Evolutionary conservation across 2,329 filamentous ascomycete species (phyloP), one percentile per base, ranked within the genome.

Genomic region (Alternaria arborescens): DNA sequence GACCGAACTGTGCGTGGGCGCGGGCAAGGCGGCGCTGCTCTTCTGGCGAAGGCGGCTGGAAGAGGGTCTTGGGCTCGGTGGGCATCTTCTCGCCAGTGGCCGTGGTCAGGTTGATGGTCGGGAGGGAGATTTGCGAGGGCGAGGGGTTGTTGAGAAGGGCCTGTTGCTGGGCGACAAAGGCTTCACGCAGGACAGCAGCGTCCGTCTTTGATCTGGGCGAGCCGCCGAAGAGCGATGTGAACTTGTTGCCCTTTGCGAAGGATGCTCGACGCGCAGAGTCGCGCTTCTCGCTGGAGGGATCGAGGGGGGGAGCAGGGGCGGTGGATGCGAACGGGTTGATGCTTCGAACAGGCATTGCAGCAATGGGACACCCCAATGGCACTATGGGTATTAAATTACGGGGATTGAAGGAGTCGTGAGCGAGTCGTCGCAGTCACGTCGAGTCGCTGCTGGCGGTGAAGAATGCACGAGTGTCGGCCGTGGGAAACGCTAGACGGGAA

Each of bases 21-120:
- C 89, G 90, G 60, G 89, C 89, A 78, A 93, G 86, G 64, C 87
- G 87, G 62, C 89, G 89, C 47, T 89, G 86, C 80, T 98, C 94
- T 75, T 91, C 91, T n/a, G 89, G 90, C 8, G 92, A 91, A 58
- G 92, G 91, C 30, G 95, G 93, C 74, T 94, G 88, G 80, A 97
- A 97, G 52, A 98, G 88, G 8, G 89, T 97, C 50, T 89, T 84
- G 70, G 91, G 87, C 71, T 97, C 91, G 78, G 88, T 87, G 71
- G 86, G 89, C 77, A 88, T 87, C 80, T 84, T 95, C 71, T 92
- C 91, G 65, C 88, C 90, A 30, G 89, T 91, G 51, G 92, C 92
- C 42, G 93, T 93, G 12, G 94, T 97, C 58, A 98, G 86, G 42
- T 93, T 97, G 74, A 98, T 97, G 55, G 91, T 94, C 40, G 94